Percentiles rank a stretch among this genome's conserved stretches.
Evolutionary conservation across 2,329 filamentous ascomycete species (phyloP).

Genomic region (Emergomyces africanus): DNA sequence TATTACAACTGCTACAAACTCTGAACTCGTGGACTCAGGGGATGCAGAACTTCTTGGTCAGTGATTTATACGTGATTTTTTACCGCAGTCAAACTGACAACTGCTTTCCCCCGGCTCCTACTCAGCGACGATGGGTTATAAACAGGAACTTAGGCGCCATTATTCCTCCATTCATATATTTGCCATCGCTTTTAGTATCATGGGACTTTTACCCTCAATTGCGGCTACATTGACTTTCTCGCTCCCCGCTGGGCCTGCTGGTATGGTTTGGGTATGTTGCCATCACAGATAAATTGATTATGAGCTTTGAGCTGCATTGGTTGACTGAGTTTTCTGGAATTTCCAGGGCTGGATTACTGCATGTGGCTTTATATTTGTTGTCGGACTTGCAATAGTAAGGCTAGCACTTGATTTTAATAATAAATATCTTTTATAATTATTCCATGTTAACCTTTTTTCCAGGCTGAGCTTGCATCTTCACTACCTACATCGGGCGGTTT

Average conservation of each 20-base stretch:
- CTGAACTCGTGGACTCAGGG: slow-evolving; percentile 10
- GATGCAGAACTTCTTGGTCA: slow-evolving; percentile 18
- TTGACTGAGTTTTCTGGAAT: background rate
- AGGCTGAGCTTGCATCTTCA: slow-evolving; percentile 39
- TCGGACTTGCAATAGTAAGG: slow-evolving; percentile 46
- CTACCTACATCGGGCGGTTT: slow-evolving; percentile 49
- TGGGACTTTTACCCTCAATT: slow-evolving; percentile 50
- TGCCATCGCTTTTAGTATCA: slow-evolving; percentile 47
- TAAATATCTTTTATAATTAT: background rate
- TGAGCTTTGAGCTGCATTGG: slow-evolving; percentile 6
- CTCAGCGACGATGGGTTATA: slow-evolving; percentile 34
- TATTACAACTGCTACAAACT: slow-evolving; percentile 1
- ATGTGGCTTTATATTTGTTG: slow-evolving; percentile 44
- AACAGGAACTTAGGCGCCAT: slow-evolving; percentile 49
- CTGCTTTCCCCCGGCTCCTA: background rate
- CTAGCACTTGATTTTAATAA: slow-evolving; percentile 10
- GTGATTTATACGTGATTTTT: background rate
- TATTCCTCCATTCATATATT: slow-evolving; percentile 52
- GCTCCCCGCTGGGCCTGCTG: slow-evolving; percentile 46
- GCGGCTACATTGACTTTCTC: slow-evolving; percentile 47
- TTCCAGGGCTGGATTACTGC: slow-evolving; percentile 44
- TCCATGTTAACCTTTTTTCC: slow-evolving; percentile 30
- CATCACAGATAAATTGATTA: background rate
- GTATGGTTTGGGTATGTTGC: slow-evolving; percentile 45
- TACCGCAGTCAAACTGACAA: background rate